Evolutionary conservation across 1,284 basidiomycete genomes (phyloP), one percentile per base, ranked within the genome.

Genomic region (Pholiota adiposa): DNA sequence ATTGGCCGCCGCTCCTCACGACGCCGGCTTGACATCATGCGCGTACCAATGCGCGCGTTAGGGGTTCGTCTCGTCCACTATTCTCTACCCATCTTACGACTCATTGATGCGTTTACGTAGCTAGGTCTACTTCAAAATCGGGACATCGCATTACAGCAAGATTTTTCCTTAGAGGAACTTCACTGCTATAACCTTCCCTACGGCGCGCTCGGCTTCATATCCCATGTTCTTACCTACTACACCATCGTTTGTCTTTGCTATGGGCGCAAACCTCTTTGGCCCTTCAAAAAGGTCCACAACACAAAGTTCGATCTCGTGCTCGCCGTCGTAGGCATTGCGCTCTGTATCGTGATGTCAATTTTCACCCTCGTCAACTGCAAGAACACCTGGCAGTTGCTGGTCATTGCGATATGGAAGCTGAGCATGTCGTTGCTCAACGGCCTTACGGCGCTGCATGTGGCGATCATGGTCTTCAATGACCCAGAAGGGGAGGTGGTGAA

Each of bases 181-280:
- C 65, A 67, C 29, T 72, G 71, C 59, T 71, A 72, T 62, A 68
- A 63, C 34, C 70, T 72, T 41, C 70, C 71, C 2, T 72, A 67
- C 43, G 71, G 70, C 18, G 66, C 62, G 14, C 63, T 72, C 1
- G 71, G 70, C 16, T 72, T 70, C 57, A 63, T 66, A 33, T 72
- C 69, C 2, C 71, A 72, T 54, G 62, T 71, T 38, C 68, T 72
- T 48, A 71, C 70, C 5, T 72, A 70, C 54, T 70, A 72, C 60
- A 69, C 71, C 43, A 62, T 71, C 33, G 43, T 58, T 18, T 70
- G 68, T 50, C 65, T 72, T 3, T 71, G 68, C 66, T 67, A 63
- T 48, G 69, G 69, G 1, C 66, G 67, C 6, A 69, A 68, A 34
- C 70, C 70, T 8, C 65, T 72, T 18, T 71, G 68, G 69, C 69